Conservation (phyloP, 441 rosid genomes). For the Arabidopsis lyrata region DNA sequence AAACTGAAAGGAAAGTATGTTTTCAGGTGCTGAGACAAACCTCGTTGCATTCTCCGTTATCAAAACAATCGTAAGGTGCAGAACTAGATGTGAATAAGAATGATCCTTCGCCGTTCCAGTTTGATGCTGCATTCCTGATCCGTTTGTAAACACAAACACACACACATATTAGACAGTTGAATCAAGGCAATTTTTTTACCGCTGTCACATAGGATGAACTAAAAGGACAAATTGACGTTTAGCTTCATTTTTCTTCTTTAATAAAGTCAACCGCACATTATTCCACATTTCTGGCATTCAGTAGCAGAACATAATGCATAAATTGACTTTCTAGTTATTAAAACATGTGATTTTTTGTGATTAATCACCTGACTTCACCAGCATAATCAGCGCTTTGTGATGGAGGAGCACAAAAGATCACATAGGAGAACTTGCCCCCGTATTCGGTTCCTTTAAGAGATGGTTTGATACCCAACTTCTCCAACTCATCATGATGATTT, state of each 20-base stretch:
- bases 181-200: neutral
- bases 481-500: conserved; percentile 83
- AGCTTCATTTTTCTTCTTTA: conserved; percentile 11
- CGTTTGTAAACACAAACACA: conserved; percentile 30
- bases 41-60: conserved; percentile 84
- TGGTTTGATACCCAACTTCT: conserved; percentile 76
- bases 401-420: conserved; percentile 95
- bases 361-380: conserved; percentile 76
- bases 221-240: conserved; percentile 9
- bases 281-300: conserved; percentile 4
- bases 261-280: neutral
- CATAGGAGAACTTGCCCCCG: conserved; percentile 62
- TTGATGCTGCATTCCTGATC: conserved; percentile 75
- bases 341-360: neutral
- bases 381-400: conserved; percentile 77
- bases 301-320: neutral
- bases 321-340: neutral
- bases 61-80: conserved; percentile 75
- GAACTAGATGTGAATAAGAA: conserved; percentile 93
- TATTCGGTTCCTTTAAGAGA: conserved; percentile 56
- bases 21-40: conserved; percentile 49
- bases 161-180: conserved; percentile 15
- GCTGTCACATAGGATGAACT: conserved; percentile 9
- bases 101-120: conserved; percentile 88
- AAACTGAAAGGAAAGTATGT: conserved; percentile 2